Base-by-base conservation (phyloP, 805 yeast species). In the Candida parachauliodes region DNA sequence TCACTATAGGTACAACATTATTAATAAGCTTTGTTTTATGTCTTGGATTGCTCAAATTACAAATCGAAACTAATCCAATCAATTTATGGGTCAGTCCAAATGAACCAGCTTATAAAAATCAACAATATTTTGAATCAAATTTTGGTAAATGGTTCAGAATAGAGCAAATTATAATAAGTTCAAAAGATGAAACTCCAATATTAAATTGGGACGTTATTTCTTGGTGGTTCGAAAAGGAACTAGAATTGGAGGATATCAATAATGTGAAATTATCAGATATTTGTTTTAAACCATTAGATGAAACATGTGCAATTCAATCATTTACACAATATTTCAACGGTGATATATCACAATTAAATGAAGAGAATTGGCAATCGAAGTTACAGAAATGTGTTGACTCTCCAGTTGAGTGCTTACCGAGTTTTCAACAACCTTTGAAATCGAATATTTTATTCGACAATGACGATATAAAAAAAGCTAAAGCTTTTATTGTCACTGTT, bases 111-210 rank as follows among this genome's bases (percentile, higher is more conserved):
- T 81, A 70, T 37, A 62, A 73, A 28, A 82, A 91, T 50, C 80
- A 81, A 50, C 63, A 69, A 38, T 79, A 68, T 48, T 91, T 79
- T 54, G 96, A 93, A 55, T 71, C 73, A 15, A 76, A 79, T 43
- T 91, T 91, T 59, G 96, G 97, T 1, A 95, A 94, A 26, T 91
- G 93, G 66, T 93, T 83, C 62, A 71, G 97, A 49, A 77, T 87
- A 4, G 91, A 88, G 51, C 98, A 91, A 59, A 62, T 87, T 0
- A 85, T 86, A 46, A 65, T 91, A 5, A 61, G 63, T 43, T 51
- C 54, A 19, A 77, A 77, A 15, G 69, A 84, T 3, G 87, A 86
- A 0, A 34, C 43, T 15, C 82, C 91, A 0, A 62, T 91, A 23
- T 51, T 74, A 19, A 70, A 73, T 22, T 86, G 87, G 70, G 79